Evolutionary conservation across 2,329 filamentous ascomycete genomes (phyloP), one percentile per base, ranked within the genome.

Genomic region (Cercospora janseana): DNA sequence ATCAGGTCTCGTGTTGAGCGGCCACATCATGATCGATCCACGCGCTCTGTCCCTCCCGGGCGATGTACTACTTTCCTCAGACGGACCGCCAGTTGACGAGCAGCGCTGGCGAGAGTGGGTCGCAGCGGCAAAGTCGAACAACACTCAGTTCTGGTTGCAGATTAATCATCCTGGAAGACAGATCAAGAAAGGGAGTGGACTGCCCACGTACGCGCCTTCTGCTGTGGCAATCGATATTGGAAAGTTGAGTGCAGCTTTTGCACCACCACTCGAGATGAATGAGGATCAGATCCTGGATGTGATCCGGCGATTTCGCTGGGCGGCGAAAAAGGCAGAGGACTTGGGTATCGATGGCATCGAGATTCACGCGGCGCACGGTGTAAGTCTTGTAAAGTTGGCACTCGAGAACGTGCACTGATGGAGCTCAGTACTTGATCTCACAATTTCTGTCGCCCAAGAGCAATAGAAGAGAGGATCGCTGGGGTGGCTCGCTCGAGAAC

Each of bases 401-500:
- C 7, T 6, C 10, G 35, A 10, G 6, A 1, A 8, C 3, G 6
- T 40, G 7, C 12, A 7, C 35, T 40, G 8, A 40, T 5, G 4
- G 23, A 6, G 3, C 3, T 9, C 41, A 44, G 41, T 72, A 72
- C 50, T 56, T 72, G 3, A 48, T 72, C 7, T 61, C 66, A 24
- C 63, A 69, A 29, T 72, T 72, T 41, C 55, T 70, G 1, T 66
- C 61, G 0, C 68, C 69, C 0, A 57, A 68, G 4, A 65, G 66
- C 10, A 72, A 72, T 38, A 64, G 60, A 23, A 54, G 70, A 6
- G 69, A 63, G 1, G 70, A 72, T 45, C 52, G 54, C 24, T 72
- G 70, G 47, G 70, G 70, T n/a, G 70, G 70, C 0, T 60, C 54
- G 0, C 66, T 69, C 21, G 67, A 71, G 47, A 70, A 70, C 41